Base-by-base conservation (phyloP, 2,329 filamentous ascomycete genomes). In the Calcarisporium arbuscula region DNA sequence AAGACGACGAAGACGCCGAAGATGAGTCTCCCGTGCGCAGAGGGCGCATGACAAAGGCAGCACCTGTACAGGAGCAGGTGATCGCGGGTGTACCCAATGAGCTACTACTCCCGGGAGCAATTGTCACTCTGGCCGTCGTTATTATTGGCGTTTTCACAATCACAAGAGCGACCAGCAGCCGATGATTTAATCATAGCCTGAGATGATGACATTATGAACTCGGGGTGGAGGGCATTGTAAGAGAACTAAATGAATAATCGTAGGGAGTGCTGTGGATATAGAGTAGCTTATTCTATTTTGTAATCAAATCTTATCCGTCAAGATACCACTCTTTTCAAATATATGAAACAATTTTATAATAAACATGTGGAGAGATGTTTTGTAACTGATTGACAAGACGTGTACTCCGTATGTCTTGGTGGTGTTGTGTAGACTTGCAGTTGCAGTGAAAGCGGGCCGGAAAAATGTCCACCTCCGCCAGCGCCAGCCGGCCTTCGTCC, bases 51-150 rank as follows among this genome's bases (percentile, higher is more conserved):
- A 50, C 52, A 16, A 59, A 59, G 39, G 46, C 52, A 22, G 55
- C 54, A 40, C 57, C 56, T 14, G 65, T 75, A 36, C 73, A 79
- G 38, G 80, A 90, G 40, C 86, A 94, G 61, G 67, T 95, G 39
- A 90, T 98, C 53, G 74, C 81, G 3, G 92, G 92, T 35, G 84
- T 98, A 21, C 88, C 92, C 8, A 98, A 98, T 54, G 92, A 98
- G 53, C 68, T 96, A 35, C 70, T 98, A 14, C 74, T 96, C 27
- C 92, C 92, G 0, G 92, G 92, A 46, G 92, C 92, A 15, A 90
- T 98, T 56, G 88, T 92, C 38, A 89, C 89, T n/a, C 65, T 98
- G 53, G 92, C 90, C 8, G 86, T 94, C 28, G 89, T 95, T 23
- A 95, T 98, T 60, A 72, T 94, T 26, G 86, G 85, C 45, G 90